Base-by-base conservation (phyloP, 164 flowering plant genomes). In the Pachysandra terminalis region DNA sequence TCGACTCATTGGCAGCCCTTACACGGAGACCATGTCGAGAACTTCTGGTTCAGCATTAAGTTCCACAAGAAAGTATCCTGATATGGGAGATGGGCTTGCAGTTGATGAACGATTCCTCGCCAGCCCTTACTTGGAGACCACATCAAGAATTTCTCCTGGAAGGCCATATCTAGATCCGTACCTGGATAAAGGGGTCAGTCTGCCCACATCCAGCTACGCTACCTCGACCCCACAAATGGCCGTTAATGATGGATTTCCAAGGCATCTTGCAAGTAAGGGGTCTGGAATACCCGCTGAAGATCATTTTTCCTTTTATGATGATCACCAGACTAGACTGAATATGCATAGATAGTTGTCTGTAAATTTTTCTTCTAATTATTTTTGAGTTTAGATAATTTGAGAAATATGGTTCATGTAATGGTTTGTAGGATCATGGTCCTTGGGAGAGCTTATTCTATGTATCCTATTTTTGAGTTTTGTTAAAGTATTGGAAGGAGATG, bases 311-410 rank as follows among this genome's bases (percentile, higher is more conserved):
- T 69, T 57, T 25, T 67, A 75, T 48, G 61, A 69, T 65, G 61
- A 71, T 65, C 67, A 76, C 28, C 72, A 61, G 51, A 45, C 21
- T 32, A 72, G 84, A 63, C 82, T 79, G 24, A 65, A 75, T 63
- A 75, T 64, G 45, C 60, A 51, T 23, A 26, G 73, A 32, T 63
- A 58, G 13, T 26, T 32, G 37, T 32, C 37, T 3, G 37, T 32
- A 32, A 3, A 7, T 32, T 7, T 32, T 32, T 7, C 7, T 32
- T 32, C 7, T 32, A 32, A 32, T 32, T 32, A 3, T 32, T 32
- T 32, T 3, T 32, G 3, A 32, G 7, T 32, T 32, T 32, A 7
- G 37, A 32, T 32, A 32, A 32, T 32, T 32, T 32, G 37, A 3
- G 37, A 32, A 7, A 32, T 32, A 32, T 32, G 37, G 37, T 32